These are phyloP conservation scores for Leccinum sublutescens DNA, from an alignment of 768 basidiomycete species.

Conservation along the genomic window DNA sequence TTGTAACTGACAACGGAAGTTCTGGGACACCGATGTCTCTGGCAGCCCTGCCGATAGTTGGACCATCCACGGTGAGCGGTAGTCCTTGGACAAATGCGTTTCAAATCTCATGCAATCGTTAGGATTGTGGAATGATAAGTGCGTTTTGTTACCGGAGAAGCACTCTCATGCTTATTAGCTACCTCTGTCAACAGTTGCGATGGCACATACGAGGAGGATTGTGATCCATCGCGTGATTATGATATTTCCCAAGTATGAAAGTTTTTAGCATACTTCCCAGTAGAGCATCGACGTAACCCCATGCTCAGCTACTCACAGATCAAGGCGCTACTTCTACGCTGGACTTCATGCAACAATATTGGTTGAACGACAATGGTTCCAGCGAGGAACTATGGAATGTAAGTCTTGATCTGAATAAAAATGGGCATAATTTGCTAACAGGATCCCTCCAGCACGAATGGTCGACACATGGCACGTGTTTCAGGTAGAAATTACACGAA, in stretches of 20 bases:
- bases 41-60: constrained; percentile 68
- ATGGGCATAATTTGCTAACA: not conserved
- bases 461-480: constrained; percentile 62
- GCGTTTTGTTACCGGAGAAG: constrained; percentile 15
- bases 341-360: constrained; percentile 57
- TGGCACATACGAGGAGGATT: constrained; percentile 34
- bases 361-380: constrained; percentile 59
- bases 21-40: constrained; percentile 68
- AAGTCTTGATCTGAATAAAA: constrained; percentile 13
- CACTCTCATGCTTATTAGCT: not conserved
- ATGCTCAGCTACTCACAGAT: constrained; percentile 48
- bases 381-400: constrained; percentile 73
- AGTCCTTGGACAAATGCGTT: not conserved
- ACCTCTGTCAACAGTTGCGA: constrained; percentile 48
- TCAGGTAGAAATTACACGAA: constrained; percentile 21
- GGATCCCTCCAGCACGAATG: constrained; percentile 59
- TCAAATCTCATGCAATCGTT: constrained; percentile 6
- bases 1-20: constrained; percentile 38
- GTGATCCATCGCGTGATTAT: constrained; percentile 46
- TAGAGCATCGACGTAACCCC: not conserved
- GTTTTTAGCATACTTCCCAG: not conserved
- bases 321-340: constrained; percentile 61
- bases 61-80: constrained; percentile 69
- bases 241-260: constrained; percentile 39
- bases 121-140: constrained; percentile 72